phyloP scores from a whole-genome alignment of 2,329 filamentous ascomycete species.

The Aspergillus sp. region DNA sequence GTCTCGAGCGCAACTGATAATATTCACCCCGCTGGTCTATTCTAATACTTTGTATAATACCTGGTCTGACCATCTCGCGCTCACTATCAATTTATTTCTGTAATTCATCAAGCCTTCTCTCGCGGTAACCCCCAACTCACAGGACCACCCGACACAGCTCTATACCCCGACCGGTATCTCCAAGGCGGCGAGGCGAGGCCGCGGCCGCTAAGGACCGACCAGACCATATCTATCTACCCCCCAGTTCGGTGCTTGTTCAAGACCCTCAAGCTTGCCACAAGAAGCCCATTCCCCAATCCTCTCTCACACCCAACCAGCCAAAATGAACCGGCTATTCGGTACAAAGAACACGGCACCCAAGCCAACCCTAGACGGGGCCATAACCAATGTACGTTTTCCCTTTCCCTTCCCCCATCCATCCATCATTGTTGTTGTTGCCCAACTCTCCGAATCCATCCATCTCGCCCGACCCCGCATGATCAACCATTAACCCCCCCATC shows the following conservation, averaged over 20 bases:
- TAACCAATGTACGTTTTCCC: constrained; percentile 65
- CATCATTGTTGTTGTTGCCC: constrained; percentile 16
- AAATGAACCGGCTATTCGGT: constrained; percentile 96
- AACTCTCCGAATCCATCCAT: constrained; percentile 3
- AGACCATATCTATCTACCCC: background rate
- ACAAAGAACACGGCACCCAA: constrained; percentile 84
- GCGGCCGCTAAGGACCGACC: background rate
- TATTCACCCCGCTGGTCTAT: background rate
- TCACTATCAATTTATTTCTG: no score
- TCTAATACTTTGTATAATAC: no score
- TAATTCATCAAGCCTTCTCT: background rate
- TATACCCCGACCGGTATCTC: background rate
- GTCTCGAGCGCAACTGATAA: background rate
- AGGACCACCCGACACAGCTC: background rate
- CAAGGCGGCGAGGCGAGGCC: constrained; percentile 3
- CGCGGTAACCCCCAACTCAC: background rate
- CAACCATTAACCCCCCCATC: background rate
- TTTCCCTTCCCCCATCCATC: constrained; percentile 16
- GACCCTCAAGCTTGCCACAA: background rate
- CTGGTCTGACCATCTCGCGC: background rate
- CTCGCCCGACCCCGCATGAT: constrained; percentile 9
- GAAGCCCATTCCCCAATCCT: constrained; percentile 2
- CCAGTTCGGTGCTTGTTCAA: background rate
- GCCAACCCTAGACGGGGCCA: constrained; percentile 80
- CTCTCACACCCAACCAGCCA: constrained; percentile 28